phyloP scores from a whole-genome alignment of 768 basidiomycete genomes.

The Suillus subluteus region DNA sequence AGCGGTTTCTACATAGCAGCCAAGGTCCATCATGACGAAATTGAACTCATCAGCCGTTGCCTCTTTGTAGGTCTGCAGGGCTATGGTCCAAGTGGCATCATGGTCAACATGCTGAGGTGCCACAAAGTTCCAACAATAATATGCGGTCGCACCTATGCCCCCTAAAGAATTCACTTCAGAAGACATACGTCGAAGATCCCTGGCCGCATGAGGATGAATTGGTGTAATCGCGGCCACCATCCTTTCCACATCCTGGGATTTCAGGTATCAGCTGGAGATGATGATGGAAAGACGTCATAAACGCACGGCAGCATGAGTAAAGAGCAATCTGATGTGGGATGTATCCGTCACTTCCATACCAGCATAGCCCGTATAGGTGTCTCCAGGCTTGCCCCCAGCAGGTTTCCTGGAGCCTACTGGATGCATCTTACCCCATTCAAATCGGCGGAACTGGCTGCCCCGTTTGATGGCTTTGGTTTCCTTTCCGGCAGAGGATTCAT shows the following conservation, averaged over 20 bases:
- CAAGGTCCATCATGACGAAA: not conserved
- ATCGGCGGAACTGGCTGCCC: not conserved
- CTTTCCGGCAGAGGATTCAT: not conserved
- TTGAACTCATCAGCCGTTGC: not conserved
- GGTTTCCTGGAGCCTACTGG: not conserved
- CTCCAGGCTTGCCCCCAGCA: not conserved
- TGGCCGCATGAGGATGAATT: not conserved
- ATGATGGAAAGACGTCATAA: not conserved
- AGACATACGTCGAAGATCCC: not conserved
- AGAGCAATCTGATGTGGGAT: not conserved
- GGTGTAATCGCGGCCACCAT: not conserved
- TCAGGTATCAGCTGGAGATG: not conserved
- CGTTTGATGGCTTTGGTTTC: not conserved
- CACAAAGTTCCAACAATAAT: not conserved
- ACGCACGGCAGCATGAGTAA: not conserved
- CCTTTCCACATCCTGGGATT: not conserved
- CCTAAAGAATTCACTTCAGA: conserved; percentile 2
- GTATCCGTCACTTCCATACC: not conserved
- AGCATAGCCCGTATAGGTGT: not conserved
- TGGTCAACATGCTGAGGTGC: not conserved
- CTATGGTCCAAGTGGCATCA: not conserved
- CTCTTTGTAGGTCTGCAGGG: not conserved
- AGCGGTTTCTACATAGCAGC: not conserved
- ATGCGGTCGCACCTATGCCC: not conserved
- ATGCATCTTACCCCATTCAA: not conserved